A percentile compares a stretch with the other conserved stretches of the same genome.
Evolutionary conservation across 306 rosid genomes (phyloP).

Genomic region (Mucuna pruriens): DNA sequence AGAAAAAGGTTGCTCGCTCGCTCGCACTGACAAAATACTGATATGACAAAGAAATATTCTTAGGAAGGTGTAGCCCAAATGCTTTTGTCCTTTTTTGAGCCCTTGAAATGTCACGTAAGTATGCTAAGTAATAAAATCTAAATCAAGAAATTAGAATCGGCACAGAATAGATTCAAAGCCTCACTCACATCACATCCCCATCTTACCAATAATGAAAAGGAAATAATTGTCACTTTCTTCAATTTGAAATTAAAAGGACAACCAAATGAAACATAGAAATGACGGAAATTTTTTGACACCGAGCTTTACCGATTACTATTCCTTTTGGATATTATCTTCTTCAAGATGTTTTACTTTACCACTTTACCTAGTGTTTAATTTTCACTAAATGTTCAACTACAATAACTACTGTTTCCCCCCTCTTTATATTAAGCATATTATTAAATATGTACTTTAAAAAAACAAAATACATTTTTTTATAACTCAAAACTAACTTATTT

Average conservation of each 20-base stretch:
- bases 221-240: conserved; percentile 38
- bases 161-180: conserved; percentile 52
- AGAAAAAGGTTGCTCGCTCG: no score
- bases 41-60: conserved; percentile 39
- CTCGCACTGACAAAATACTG: conserved; percentile 29
- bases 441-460: no score
- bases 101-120: conserved; percentile 22
- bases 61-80: conserved; percentile 17
- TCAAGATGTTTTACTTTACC: conserved; percentile 33
- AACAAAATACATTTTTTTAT: no score
- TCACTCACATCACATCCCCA: conserved; percentile 37
- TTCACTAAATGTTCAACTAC: not conserved
- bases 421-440: no score
- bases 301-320: conserved; percentile 39
- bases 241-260: conserved; percentile 9
- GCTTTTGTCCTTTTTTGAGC: conserved; percentile 26
- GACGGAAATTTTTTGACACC: conserved; percentile 31
- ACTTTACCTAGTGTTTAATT: conserved; percentile 15
- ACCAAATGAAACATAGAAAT: not conserved
- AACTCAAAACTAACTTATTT: no score
- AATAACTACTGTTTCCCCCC: not conserved
- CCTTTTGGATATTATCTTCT: conserved; percentile 5
- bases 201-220: conserved; percentile 51
- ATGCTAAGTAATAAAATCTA: conserved; percentile 29
- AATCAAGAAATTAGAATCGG: conserved; percentile 45